Conservation (phyloP, 2,329 filamentous ascomycete species). For the Talaromyces sp. region DNA sequence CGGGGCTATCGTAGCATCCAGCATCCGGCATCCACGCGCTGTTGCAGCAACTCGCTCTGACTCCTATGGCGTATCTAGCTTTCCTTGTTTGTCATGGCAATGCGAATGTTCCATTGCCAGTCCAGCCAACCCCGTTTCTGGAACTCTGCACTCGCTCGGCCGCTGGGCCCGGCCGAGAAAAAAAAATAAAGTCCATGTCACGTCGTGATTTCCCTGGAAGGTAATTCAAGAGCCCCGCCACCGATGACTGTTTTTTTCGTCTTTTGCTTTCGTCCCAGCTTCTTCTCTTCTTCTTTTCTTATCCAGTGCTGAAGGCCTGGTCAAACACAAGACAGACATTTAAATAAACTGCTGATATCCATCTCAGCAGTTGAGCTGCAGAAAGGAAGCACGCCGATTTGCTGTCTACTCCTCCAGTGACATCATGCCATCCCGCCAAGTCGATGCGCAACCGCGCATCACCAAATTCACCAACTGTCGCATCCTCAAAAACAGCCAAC, state of each 20-base stretch:
- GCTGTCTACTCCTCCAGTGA: slow-evolving; percentile 3
- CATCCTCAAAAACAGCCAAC: slow-evolving; percentile 61
- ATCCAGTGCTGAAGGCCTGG: neutral
- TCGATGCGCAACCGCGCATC: slow-evolving; percentile 46
- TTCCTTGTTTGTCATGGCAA: neutral
- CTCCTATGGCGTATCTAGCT: neutral
- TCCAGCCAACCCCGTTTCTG: neutral
- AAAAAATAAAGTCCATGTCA: neutral
- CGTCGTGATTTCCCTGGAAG: neutral
- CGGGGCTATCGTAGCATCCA: neutral
- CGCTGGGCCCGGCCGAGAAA: neutral
- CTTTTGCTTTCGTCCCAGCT: neutral
- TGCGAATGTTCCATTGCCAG: neutral
- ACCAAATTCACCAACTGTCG: slow-evolving; percentile 89
- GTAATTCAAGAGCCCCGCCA: neutral
- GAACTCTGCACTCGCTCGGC: neutral
- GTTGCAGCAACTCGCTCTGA: neutral
- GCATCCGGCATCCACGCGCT: neutral
- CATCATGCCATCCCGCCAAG: slow-evolving; percentile 32
- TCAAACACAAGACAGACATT: neutral
- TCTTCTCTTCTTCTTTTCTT: neutral
- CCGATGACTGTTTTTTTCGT: neutral
- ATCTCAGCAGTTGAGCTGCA: too few relatives aligned
- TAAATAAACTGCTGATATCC: neutral
- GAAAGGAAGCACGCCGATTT: too few relatives aligned